phyloP scores from a whole-genome alignment of 2,329 filamentous ascomycete species.

The Botrytis squamosa region DNA sequence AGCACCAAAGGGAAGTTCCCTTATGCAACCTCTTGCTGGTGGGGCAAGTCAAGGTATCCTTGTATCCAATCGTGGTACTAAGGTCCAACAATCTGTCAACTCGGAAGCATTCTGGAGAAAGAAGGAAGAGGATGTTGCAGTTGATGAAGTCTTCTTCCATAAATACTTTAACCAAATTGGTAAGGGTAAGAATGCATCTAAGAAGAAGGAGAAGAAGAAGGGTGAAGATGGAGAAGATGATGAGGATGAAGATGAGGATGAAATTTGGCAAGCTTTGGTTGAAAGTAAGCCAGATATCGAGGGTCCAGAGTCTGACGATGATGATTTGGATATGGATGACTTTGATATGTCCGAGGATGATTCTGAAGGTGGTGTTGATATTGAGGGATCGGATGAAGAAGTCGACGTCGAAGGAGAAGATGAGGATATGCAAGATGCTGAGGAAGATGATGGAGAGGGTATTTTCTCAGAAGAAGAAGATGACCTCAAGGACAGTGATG shows the following conservation, averaged over 20 bases:
- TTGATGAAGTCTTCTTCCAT: conserved; percentile 97
- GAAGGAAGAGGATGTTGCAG: conserved; percentile 81
- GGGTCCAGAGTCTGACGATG: conserved; percentile 57
- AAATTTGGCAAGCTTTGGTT: conserved; percentile 90
- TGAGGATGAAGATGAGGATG: conserved; percentile 63
- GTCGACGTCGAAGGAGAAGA: conserved; percentile 34
- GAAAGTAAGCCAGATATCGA: conserved; percentile 76
- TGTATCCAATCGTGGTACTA: conserved; percentile 45
- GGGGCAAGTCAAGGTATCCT: conserved; percentile 60
- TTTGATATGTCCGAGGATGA: conserved; percentile 52
- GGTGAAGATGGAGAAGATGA: conserved; percentile 46
- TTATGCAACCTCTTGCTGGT: conserved; percentile 90
- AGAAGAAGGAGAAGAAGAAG: conserved; percentile 55
- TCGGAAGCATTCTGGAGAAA: conserved; percentile 88
- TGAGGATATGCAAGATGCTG: conserved; percentile 22
- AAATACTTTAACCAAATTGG: conserved; percentile 83
- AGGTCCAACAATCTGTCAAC: conserved; percentile 70
- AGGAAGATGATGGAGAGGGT: conserved; percentile 34
- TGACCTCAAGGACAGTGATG: conserved; percentile 43
- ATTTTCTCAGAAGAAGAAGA: conserved; percentile 42
- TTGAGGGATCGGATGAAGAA: conserved; percentile 45
- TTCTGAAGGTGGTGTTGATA: conserved; percentile 47
- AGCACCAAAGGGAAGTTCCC: conserved; percentile 72
- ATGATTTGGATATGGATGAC: conserved; percentile 49
- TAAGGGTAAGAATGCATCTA: conserved; percentile 57